Conservation (phyloP, 306 rosid species). For the Corylus avellana region DNA sequence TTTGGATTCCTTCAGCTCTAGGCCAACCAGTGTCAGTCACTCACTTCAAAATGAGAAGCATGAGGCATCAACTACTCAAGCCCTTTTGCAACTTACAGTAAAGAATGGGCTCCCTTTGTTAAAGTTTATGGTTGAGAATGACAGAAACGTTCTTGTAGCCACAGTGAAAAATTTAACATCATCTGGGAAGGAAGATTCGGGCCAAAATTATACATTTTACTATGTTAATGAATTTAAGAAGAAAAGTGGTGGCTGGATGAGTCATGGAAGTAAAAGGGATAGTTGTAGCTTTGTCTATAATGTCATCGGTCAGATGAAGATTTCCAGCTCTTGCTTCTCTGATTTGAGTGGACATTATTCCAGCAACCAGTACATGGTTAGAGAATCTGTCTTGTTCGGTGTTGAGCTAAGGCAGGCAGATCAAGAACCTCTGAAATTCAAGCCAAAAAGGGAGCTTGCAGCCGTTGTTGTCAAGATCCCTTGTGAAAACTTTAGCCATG, state of each 20-base stretch:
- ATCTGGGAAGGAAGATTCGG: constrained; percentile 57
- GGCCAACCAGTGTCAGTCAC: constrained; percentile 36
- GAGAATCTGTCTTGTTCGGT: constrained; percentile 63
- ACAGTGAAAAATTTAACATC: constrained; percentile 55
- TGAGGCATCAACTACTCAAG: constrained; percentile 56
- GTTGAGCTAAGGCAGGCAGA: constrained; percentile 50
- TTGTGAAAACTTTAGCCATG: constrained; percentile 32
- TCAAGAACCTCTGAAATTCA: constrained; percentile 44
- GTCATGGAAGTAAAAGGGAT: constrained; percentile 61
- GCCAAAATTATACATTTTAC: constrained; percentile 67
- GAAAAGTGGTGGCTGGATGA: constrained; percentile 73
- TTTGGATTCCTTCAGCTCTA: constrained; percentile 32
- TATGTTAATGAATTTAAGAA: constrained; percentile 73
- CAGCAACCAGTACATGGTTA: constrained; percentile 34
- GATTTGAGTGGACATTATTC: constrained; percentile 32
- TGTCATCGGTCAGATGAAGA: constrained; percentile 77
- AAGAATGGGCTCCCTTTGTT: constrained; percentile 77
- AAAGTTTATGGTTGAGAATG: constrained; percentile 59
- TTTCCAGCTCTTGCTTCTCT: constrained; percentile 46
- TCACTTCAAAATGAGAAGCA: constrained; percentile 42
- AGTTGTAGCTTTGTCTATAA: constrained; percentile 62
- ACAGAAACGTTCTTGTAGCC: constrained; percentile 63
- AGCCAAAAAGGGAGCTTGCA: constrained; percentile 64
- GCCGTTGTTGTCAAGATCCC: constrained; percentile 69
- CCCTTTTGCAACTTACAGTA: constrained; percentile 65